A percentile compares a stretch with the other conserved stretches of the same genome.
phyloP scores from a whole-genome alignment of 164 flowering plant species.

The Magnolia kwangsiensis region DNA sequence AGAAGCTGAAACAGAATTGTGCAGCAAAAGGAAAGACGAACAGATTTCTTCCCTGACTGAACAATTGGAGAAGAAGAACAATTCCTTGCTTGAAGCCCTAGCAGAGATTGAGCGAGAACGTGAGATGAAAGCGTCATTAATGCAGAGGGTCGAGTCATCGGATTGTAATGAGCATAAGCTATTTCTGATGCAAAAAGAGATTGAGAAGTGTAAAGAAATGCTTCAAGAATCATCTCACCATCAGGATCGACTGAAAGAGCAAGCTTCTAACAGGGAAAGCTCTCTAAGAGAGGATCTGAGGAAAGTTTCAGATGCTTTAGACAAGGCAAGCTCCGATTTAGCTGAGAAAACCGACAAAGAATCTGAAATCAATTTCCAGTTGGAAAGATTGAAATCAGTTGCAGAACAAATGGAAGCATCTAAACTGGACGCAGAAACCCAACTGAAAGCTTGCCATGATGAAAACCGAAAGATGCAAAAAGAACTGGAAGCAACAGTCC shows the following conservation, averaged over 20 bases:
- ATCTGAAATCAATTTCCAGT: constrained; percentile 19
- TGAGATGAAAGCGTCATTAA: constrained; percentile 12
- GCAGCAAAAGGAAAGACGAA: constrained; percentile 14
- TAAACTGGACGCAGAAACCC: constrained; percentile 1
- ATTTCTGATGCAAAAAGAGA: constrained; percentile 22
- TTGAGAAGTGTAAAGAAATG: constrained; percentile 23
- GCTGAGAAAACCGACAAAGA: constrained; percentile 22
- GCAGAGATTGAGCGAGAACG: constrained; percentile 20
- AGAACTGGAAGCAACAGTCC: constrained; percentile 40
- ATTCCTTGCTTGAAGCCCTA: constrained; percentile 17
- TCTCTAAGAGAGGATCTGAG: constrained; percentile 21
- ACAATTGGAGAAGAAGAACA: constrained; percentile 27
- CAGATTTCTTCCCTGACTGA: constrained; percentile 16
- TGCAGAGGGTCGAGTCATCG: constrained; percentile 16
- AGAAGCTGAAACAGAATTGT: constrained; percentile 11
- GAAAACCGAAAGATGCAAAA: constrained; percentile 19
- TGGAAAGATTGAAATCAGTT: constrained; percentile 28
- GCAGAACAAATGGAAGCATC: constrained; percentile 15
- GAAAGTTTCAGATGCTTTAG: constrained; percentile 27
- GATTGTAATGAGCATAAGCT: constrained; percentile 20
- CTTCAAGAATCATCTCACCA: constrained; percentile 26
- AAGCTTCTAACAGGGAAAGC: constrained; percentile 24
- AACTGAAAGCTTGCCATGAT: constrained; percentile 20
- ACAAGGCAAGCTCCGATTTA: constrained; percentile 27
- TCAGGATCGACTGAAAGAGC: constrained; percentile 26